Base-by-base conservation (phyloP, 164 flowering plant genomes). In the Paratinospora sagittata region DNA sequence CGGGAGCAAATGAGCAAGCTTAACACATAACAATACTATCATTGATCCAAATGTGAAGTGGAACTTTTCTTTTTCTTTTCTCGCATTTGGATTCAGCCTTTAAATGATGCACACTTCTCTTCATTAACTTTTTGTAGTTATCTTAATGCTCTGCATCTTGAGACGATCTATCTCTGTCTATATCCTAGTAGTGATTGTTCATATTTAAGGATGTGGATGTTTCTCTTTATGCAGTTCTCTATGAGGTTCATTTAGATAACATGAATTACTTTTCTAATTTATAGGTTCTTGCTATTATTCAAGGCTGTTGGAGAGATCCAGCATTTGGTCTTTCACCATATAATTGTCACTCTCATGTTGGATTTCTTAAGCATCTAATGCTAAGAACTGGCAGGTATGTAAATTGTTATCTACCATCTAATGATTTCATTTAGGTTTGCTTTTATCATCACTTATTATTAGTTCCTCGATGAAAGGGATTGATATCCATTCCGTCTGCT, bases 281-380 rank as follows among this genome's bases (percentile, higher is more conserved):
- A 41, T 80, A 92, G 98, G 96, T 90, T 85, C 98, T 95, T 68
- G 83, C 82, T 72, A 79, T 81, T 67, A 69, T 92, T 72, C 99
- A 95, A 84, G 87, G 87, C 26, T 78, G 80, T 72, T 95, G 98
- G 99, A 87, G 90, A 78, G 87, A n/a, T n/a, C n/a, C n/a, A n/a
- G n/a, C n/a, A n/a, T n/a, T n/a, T n/a, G n/a, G n/a, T n/a, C n/a
- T n/a, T n/a, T n/a, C n/a, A n/a, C n/a, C n/a, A n/a, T n/a, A n/a
- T n/a, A n/a, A n/a, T n/a, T n/a, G n/a, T n/a, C n/a, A n/a, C n/a
- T n/a, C n/a, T n/a, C n/a, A n/a, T n/a, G n/a, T n/a, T n/a, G n/a
- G n/a, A n/a, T n/a, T n/a, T n/a, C n/a, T n/a, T n/a, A n/a, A n/a
- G n/a, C n/a, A n/a, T n/a, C n/a, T n/a, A n/a, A n/a, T n/a, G n/a